Evolutionary conservation across 345 rosid species (phyloP).

Genomic region (Mercurialis annua): DNA sequence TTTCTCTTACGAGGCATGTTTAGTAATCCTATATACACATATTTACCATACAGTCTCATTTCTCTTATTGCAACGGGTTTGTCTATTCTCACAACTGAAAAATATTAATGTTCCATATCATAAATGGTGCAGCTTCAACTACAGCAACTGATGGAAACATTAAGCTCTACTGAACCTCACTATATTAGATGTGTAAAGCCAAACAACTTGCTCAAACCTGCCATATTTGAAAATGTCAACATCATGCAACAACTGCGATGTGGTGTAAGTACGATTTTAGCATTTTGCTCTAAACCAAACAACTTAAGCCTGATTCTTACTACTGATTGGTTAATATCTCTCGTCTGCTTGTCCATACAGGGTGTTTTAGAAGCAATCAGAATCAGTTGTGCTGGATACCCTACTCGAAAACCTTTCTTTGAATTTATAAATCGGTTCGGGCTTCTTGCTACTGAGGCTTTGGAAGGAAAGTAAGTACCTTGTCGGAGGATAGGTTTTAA

Average conservation of each 20-base stretch:
- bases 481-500: conserved; percentile 3
- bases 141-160: conserved; percentile 79
- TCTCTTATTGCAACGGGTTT: neutral
- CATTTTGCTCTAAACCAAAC: neutral
- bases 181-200: conserved; percentile 98
- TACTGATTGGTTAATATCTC: conserved; percentile 8
- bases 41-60: conserved; percentile 3
- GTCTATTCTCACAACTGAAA: conserved; percentile 6
- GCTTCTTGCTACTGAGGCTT: conserved; percentile 58
- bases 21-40: neutral
- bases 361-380: conserved; percentile 97
- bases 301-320: neutral
- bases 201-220: conserved; percentile 87
- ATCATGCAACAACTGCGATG: conserved; percentile 96
- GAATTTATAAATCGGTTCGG: conserved; percentile 93
- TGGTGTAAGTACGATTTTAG: conserved; percentile 60
- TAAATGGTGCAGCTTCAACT: conserved; percentile 77
- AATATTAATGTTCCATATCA: conserved; percentile 21
- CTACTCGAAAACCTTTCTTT: conserved; percentile 87
- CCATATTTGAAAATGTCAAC: conserved; percentile 87
- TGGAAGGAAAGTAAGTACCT: conserved; percentile 79
- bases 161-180: conserved; percentile 94
- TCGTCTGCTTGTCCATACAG: conserved; percentile 36
- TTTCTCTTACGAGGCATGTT: neutral
- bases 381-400: conserved; percentile 97